Percentiles rank a stretch among this genome's conserved stretches.
Evolutionary conservation across 352 stramenopile genomes (phyloP).

Genomic region (Aphanomyces stellatus): DNA sequence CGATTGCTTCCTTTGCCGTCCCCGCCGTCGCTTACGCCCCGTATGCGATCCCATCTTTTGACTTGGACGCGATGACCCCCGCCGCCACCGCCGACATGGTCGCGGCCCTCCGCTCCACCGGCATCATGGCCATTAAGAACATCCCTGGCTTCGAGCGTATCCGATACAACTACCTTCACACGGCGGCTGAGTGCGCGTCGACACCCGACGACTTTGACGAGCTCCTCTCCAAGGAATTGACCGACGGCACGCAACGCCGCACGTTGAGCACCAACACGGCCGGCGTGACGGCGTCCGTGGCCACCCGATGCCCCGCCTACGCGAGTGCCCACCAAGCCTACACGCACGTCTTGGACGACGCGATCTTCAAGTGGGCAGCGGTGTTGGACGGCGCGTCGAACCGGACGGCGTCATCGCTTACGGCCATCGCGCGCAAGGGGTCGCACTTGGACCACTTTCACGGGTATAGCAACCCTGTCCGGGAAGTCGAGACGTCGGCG

Average conservation of each 20-base stretch:
- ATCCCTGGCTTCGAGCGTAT: constrained; percentile 1
- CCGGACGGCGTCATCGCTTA: no score
- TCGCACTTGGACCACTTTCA: no score
- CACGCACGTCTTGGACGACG: no score
- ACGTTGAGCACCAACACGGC: not conserved
- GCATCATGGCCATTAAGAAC: not conserved
- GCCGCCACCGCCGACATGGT: not conserved
- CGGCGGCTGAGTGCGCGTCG: constrained; percentile 1
- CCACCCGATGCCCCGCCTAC: not conserved
- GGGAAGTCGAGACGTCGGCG: no score
- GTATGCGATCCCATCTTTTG: constrained; percentile 7
- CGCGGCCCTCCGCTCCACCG: not conserved
- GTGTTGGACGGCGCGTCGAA: no score
- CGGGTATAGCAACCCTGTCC: no score
- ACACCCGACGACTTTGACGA: constrained; percentile 1
- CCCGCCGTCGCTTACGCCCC: no score
- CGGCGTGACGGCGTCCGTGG: not conserved
- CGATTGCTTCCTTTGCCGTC: no score
- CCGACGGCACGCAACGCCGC: not conserved
- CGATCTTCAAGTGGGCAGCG: no score
- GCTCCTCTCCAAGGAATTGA: not conserved
- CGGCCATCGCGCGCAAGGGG: no score
- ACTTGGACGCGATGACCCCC: not conserved
- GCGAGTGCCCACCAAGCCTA: no score
- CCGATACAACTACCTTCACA: not conserved